Percentiles rank a stretch among this genome's conserved stretches.
phyloP scores from a whole-genome alignment of 2,329 filamentous ascomycete species.

The Rosellinia necatrix region DNA sequence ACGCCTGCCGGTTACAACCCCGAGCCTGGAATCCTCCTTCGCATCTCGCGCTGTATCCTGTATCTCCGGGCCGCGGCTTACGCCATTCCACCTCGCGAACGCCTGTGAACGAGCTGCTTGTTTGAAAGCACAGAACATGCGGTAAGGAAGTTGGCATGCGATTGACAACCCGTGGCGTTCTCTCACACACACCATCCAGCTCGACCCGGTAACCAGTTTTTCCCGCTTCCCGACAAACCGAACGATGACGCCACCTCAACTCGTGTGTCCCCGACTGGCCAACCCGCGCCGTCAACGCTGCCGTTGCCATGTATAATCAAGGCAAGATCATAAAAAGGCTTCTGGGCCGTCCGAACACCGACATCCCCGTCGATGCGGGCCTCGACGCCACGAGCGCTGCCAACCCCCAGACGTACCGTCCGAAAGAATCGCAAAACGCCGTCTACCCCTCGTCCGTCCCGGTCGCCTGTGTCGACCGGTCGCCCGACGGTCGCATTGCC shows the following conservation, averaged over 20 bases:
- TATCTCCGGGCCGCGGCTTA: too few relatives aligned
- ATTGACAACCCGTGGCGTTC: too few relatives aligned
- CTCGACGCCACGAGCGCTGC: conserved; percentile 53
- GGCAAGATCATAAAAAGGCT: conserved; percentile 65
- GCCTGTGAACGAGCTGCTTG: neutral
- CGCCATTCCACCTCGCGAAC: conserved; percentile 2
- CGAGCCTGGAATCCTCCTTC: too few relatives aligned
- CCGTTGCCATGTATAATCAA: conserved; percentile 55
- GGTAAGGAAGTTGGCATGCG: neutral
- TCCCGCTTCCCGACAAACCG: too few relatives aligned
- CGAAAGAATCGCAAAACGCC: conserved; percentile 60
- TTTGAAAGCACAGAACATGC: neutral
- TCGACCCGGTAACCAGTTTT: too few relatives aligned
- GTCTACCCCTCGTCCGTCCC: conserved; percentile 57
- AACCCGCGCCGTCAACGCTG: conserved; percentile 33
- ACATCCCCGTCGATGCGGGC: conserved; percentile 52
- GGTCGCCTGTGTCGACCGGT: conserved; percentile 62
- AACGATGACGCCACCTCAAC: conserved; percentile 36
- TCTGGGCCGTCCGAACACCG: conserved; percentile 57
- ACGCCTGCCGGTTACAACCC: too few relatives aligned
- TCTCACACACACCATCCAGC: too few relatives aligned
- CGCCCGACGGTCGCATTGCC: conserved; percentile 59
- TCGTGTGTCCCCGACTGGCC: conserved; percentile 32
- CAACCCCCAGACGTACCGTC: conserved; percentile 52
- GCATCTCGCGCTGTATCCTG: conserved; percentile 5